Evolutionary conservation across 345 rosid genomes (phyloP).

Genomic region (Mercurialis annua): DNA sequence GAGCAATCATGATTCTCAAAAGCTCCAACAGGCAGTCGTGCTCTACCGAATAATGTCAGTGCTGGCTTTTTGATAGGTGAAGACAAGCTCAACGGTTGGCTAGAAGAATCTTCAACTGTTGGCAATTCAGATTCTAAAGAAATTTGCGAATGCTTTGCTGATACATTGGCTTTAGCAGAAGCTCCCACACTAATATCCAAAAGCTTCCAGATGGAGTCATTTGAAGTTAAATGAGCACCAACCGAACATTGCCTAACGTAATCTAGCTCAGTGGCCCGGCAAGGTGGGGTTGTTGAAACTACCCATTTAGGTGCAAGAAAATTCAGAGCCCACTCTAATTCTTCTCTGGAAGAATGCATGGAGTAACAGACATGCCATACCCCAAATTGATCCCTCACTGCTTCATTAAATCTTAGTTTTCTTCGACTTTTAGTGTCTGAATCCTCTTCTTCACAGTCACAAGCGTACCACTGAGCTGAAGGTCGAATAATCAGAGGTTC

Average conservation of each 20-base stretch:
- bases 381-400: slow-evolving; percentile 69
- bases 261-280: slow-evolving; percentile 70
- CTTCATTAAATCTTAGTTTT: slow-evolving; percentile 56
- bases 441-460: slow-evolving; percentile 55
- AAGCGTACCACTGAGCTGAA: slow-evolving; percentile 87
- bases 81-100: slow-evolving; percentile 29
- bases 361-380: slow-evolving; percentile 92
- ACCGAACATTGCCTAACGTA: slow-evolving; percentile 62
- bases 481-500: slow-evolving; percentile 80
- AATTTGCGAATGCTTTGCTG: slow-evolving; percentile 22
- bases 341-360: slow-evolving; percentile 80
- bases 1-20: slow-evolving; percentile 31
- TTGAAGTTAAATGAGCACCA: slow-evolving; percentile 37
- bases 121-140: slow-evolving; percentile 25
- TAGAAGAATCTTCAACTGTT: slow-evolving; percentile 25
- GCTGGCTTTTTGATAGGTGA: slow-evolving; percentile 43
- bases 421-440: slow-evolving; percentile 30
- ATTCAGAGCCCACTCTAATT: slow-evolving; percentile 66
- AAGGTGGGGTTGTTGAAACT: slow-evolving; percentile 71
- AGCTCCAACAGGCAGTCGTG: slow-evolving; percentile 52
- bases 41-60: slow-evolving; percentile 72
- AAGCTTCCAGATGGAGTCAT: slow-evolving; percentile 78
- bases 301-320: slow-evolving; percentile 77
- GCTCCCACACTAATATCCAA: slow-evolving; percentile 49
- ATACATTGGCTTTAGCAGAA: slow-evolving; percentile 29